Conservation (phyloP, 257 asterid genomes). For the Petunia axillaris region DNA sequence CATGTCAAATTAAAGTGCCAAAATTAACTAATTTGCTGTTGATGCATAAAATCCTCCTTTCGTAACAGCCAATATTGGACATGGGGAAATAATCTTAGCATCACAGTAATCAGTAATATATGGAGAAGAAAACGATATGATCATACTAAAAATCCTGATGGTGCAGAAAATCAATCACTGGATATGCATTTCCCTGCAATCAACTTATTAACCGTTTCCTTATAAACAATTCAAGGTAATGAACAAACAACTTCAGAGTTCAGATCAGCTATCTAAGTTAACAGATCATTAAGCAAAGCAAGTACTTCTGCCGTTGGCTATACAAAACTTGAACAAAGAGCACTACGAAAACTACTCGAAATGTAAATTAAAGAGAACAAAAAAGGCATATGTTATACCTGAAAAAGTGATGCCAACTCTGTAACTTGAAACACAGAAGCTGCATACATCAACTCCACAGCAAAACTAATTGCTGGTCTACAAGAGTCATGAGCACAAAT, state of each 20-base stretch:
- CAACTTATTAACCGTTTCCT: neutral
- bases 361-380: neutral
- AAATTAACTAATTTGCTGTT: neutral
- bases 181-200: neutral
- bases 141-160: neutral
- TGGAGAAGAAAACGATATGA: neutral
- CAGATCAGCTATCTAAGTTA: too few species aligned
- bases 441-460: conserved; percentile 70
- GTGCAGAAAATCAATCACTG: conserved; percentile 3
- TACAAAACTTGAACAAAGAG: conserved; percentile 8
- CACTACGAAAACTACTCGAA: conserved; percentile 10
- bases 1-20: conserved; percentile 10
- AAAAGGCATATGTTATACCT: conserved; percentile 41
- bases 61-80: neutral
- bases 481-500: conserved; percentile 64
- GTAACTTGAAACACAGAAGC: conserved; percentile 59
- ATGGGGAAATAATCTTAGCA: neutral
- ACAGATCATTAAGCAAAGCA: too few species aligned
- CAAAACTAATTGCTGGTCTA: conserved; percentile 62
- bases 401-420: conserved; percentile 69
- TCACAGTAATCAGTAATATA: neutral
- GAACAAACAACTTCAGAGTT: too few species aligned
- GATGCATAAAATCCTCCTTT: neutral
- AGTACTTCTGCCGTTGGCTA: too few species aligned
- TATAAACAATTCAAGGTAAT: neutral